Evolutionary conservation across 805 yeast species (phyloP).

Genomic region (Teunomyces tritomae): DNA sequence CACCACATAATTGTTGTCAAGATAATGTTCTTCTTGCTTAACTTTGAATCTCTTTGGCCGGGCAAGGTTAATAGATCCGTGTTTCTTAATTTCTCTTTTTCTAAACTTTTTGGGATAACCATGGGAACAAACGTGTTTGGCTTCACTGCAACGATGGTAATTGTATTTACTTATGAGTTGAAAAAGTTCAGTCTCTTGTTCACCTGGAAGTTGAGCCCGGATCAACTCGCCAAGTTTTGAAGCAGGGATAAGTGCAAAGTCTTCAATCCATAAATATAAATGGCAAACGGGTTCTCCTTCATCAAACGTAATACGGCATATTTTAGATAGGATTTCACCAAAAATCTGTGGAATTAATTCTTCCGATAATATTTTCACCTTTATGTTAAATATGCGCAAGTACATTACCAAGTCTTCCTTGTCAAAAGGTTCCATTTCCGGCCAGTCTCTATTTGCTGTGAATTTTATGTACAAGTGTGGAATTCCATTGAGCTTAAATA

Average conservation of each 20-base stretch:
- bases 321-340: not conserved
- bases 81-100: not conserved
- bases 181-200: not conserved
- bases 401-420: not conserved
- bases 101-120: conserved; percentile 1
- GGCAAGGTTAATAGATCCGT: not conserved
- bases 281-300: not conserved
- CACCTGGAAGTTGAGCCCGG: not conserved
- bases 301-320: not conserved
- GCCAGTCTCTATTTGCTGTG: not conserved
- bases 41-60: not conserved
- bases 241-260: not conserved
- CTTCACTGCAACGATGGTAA: not conserved
- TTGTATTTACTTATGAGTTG: not conserved
- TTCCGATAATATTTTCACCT: not conserved
- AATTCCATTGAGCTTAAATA: not conserved
- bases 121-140: not conserved
- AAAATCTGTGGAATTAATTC: not conserved
- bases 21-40: not conserved
- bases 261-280: not conserved
- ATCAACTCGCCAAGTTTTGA: not conserved
- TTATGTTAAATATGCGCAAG: not conserved
- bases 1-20: not conserved
- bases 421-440: not conserved
- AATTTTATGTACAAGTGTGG: not conserved